Evolutionary conservation across 148 eudicot species (phyloP), one percentile per base, ranked within the genome.

Genomic region (Rhododendron ovatum): DNA sequence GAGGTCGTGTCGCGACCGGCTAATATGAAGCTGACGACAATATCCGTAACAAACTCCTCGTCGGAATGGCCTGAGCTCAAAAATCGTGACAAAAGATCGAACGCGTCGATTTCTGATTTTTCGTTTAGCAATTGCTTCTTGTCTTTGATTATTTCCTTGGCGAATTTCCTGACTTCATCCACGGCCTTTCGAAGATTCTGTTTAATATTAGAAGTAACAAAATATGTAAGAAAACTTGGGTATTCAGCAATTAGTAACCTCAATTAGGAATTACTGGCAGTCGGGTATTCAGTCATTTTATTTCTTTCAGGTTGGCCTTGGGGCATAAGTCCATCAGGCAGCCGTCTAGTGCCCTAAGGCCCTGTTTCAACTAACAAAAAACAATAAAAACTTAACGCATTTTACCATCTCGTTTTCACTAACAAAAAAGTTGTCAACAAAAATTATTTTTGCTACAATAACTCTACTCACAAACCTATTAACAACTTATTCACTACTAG

Each of bases 1-100:
- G 86, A 88, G 3, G 90, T 86, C 0, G 88, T 88, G 84, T 88
- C 88, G 10, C 86, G 83, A 20, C 90, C 90, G 0, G 88, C 90
- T 15, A 88, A 35, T 30, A 88, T 88, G 45, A 88, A 88, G 82
- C 88, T 83, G 69, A 88, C 80, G 15, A 80, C 86, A 28, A 86
- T 83, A 20, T 88, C 86, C 3, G 51, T 55, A 11, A 88, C 41
- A 39, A 86, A 86, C 12, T 35, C 45, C 41, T 86, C 87, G 18
- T 86, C 84, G 6, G 84, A 86, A 81, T 86, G 87, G 33, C 87
- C 90, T 0, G 88, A 86, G 51, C 71, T 79, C 67, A 88, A 59
- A 30, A 88, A 88, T 28, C 88, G 69, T 4, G 86, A 88, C 1
- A 88, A 73, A 2, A 88, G 84, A 80, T 88, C 90, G 5, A 39